phyloP scores from a whole-genome alignment of 75 land plant species.

The Picea sitchensis region DNA sequence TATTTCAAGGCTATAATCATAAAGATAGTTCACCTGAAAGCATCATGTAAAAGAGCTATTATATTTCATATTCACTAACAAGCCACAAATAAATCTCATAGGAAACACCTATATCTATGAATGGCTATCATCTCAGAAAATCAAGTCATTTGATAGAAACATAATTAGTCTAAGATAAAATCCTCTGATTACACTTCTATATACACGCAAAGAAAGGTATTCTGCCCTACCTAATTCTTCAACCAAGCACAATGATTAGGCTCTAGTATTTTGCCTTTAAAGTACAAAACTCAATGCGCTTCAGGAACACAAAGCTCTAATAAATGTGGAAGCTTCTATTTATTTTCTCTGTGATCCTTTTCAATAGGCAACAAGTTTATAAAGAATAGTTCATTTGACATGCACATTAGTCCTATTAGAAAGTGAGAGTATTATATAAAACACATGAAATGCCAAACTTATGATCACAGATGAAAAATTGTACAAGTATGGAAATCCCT shows the following conservation, averaged over 20 bases:
- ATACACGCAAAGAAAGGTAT: not conserved
- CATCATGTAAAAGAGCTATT: not conserved
- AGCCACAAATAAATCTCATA: not conserved
- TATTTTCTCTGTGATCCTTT: not conserved
- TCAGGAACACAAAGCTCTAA: no score
- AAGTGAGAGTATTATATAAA: not conserved
- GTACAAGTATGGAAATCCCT: not conserved
- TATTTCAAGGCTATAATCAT: conserved; percentile 62
- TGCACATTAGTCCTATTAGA: not conserved
- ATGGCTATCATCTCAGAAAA: not conserved
- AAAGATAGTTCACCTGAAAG: conserved; percentile 69
- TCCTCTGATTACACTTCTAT: not conserved
- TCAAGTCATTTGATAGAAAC: not conserved
- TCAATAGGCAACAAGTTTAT: not conserved
- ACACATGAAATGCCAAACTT: not conserved
- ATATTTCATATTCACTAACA: not conserved
- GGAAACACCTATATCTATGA: not conserved
- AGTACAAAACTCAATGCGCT: not conserved
- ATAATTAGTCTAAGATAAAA: not conserved
- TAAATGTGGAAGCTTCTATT: not conserved
- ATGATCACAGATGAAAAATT: not conserved
- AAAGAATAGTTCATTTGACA: not conserved
- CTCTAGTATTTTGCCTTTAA: not conserved
- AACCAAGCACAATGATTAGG: not conserved
- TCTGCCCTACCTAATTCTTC: not conserved